Evolutionary conservation across 495 filamentous ascomycete species (phyloP).

Genomic region (Talaromyces wortmannii): DNA sequence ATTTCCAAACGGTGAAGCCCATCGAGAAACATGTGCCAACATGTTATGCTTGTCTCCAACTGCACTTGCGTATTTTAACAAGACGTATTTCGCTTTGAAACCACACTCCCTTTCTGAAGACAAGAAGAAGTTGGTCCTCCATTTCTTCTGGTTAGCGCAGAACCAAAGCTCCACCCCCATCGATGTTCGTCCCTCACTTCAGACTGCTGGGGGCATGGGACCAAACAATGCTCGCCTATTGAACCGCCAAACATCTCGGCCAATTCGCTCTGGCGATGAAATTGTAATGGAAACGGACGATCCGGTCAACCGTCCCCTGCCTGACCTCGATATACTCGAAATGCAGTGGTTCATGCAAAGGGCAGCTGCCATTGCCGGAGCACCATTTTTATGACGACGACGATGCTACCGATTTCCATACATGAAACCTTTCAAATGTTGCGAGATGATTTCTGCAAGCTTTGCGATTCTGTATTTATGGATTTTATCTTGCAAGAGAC

Average conservation of each 20-base stretch:
- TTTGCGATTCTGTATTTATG: too few relatives aligned
- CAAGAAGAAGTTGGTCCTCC: background rate
- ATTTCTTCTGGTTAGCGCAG: constrained; percentile 1
- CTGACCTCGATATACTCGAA: background rate
- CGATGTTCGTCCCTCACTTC: background rate
- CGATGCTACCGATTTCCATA: too few relatives aligned
- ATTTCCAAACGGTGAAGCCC: background rate
- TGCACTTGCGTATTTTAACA: background rate
- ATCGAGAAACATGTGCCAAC: background rate
- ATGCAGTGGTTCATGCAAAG: constrained; percentile 3
- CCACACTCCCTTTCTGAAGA: background rate
- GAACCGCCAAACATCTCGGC: background rate
- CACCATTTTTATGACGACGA: constrained; percentile 14
- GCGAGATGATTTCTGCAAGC: too few relatives aligned
- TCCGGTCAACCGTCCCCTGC: background rate
- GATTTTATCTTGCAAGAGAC: too few relatives aligned
- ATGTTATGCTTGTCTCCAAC: constrained; percentile 4
- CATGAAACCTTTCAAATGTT: too few relatives aligned
- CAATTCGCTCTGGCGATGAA: background rate
- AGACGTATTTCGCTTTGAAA: background rate
- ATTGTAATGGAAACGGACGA: background rate
- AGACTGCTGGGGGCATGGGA: background rate
- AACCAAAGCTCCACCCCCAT: background rate
- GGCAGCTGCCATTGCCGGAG: constrained; percentile 10
- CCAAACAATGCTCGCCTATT: background rate